phyloP scores from a whole-genome alignment of 2,329 filamentous ascomycete genomes.

The Fusarium begoniae region DNA sequence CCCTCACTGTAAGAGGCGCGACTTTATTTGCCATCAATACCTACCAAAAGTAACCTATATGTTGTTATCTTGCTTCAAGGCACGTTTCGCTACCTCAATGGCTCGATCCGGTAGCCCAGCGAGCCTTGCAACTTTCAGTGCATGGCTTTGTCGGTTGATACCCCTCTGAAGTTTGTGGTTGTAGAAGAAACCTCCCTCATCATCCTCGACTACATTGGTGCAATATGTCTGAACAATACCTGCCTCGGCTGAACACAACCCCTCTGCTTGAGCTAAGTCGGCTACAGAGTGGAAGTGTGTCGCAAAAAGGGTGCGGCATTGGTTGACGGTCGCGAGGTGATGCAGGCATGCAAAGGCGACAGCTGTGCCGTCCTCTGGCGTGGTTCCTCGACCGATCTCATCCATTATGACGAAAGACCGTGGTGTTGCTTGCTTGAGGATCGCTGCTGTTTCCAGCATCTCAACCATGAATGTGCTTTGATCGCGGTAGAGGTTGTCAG shows the following conservation, averaged over 20 bases:
- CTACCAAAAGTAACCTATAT: background rate
- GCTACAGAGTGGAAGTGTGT: conserved; percentile 92
- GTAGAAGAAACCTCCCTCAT: conserved; percentile 79
- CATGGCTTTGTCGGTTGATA: conserved; percentile 87
- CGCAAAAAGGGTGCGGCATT: conserved; percentile 85
- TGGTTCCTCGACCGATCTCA: conserved; percentile 94
- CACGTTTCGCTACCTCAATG: conserved; percentile 70
- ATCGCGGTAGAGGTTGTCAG: conserved; percentile 92
- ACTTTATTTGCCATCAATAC: background rate
- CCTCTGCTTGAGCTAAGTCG: conserved; percentile 72
- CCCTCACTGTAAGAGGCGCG: background rate
- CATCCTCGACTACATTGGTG: conserved; percentile 85
- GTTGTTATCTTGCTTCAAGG: conserved; percentile 53
- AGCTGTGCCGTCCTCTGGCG: conserved; percentile 88
- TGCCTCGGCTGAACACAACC: conserved; percentile 49
- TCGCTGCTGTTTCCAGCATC: conserved; percentile 95
- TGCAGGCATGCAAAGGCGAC: conserved; percentile 89
- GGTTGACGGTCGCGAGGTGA: conserved; percentile 81
- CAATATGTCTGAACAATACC: conserved; percentile 77
- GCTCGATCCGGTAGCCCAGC: conserved; percentile 82
- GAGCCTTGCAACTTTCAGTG: conserved; percentile 90
- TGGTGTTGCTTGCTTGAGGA: conserved; percentile 83
- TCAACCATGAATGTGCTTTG: conserved; percentile 99
- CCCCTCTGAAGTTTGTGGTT: conserved; percentile 83
- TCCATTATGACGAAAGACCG: conserved; percentile 97